Base-by-base conservation (phyloP, 208 protist genomes). In the Trypanosoma scelopori region DNA sequence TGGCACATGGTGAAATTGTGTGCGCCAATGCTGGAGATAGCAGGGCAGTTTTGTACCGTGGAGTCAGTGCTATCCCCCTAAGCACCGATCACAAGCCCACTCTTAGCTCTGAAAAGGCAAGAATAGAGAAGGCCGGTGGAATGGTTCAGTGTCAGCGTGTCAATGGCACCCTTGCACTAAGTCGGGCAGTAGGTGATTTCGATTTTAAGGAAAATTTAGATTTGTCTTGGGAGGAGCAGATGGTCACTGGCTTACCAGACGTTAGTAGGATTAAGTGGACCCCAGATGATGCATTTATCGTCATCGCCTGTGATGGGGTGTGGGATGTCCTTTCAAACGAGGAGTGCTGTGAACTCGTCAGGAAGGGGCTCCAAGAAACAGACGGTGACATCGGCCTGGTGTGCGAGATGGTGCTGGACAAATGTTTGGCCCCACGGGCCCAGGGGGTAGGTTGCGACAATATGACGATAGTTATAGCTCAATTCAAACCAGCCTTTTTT, bases 11-110 rank as follows among this genome's bases (percentile, higher is more conserved):
- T 42, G 56, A 82, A 55, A 81, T 97, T 69, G 67, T 88, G 9
- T 88, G 89, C 47, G 93, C 93, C n/a, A 97, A 98, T 58, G 85
- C 89, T 16, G 95, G 95, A 9, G 95, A 98, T 67, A 92, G 84
- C 51, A 76, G 95, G 12, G 83, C 87, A 0, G 94, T 98, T 43
- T 74, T 98, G 16, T 96, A 64, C 53, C 76, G 92, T 7, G 75
- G 69, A 12, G 87, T 79, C 1, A 79, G 60, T 20, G 84, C 80
- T 12, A 71, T 95, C 48, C 80, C 81, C 0, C 71, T 98, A 18
- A 97, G 91, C 39, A 61, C 64, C 7, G 95, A 98, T 59, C 95
- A 98, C 77, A 97, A 97, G 58, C 93, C 95, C 1, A 79, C 71
- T 45, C 49, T 81, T 32, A 64, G 79, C 20, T 43, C 42, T 11